phyloP scores from a whole-genome alignment of 2,329 filamentous ascomycete genomes.

The Hymenoscyphus repandus region DNA sequence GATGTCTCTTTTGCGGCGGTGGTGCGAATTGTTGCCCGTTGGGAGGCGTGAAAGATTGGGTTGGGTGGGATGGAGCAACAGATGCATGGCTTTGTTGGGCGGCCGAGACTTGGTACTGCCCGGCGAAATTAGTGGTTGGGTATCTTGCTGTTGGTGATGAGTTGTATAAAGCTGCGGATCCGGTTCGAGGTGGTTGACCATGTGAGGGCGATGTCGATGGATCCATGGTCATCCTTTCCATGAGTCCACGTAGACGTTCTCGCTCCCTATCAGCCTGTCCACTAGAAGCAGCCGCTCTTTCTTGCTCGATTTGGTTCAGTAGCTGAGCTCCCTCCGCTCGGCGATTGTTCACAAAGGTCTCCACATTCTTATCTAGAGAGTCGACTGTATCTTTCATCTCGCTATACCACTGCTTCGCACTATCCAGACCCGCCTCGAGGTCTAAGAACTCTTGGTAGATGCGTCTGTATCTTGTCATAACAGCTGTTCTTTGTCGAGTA shows the following conservation, averaged over 20 bases:
- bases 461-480: conserved; percentile 82
- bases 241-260: conserved; percentile 78
- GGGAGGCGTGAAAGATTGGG: conserved; percentile 41
- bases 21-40: conserved; percentile 26
- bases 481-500: conserved; percentile 73
- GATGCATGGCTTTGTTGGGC: conserved; percentile 42
- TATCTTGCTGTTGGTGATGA: conserved; percentile 41
- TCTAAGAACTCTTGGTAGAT: conserved; percentile 91
- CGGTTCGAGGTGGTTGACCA: conserved; percentile 32
- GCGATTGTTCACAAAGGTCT: conserved; percentile 93
- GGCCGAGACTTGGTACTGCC: conserved; percentile 55
- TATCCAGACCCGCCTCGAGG: conserved; percentile 75
- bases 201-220: conserved; percentile 39
- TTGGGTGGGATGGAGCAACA: conserved; percentile 31
- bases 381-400: conserved; percentile 96
- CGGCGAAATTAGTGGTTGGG: conserved; percentile 47
- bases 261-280: conserved; percentile 67
- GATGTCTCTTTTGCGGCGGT: conserved; percentile 27
- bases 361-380: conserved; percentile 90
- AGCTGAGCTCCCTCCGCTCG: conserved; percentile 87
- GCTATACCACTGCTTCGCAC: conserved; percentile 87
- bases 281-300: conserved; percentile 26
- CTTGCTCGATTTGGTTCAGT: conserved; percentile 65
- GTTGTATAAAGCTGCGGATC: conserved; percentile 29
- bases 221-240: conserved; percentile 96